Evolutionary conservation across 2,329 filamentous ascomycete genomes (phyloP), one percentile per base, ranked within the genome.

Genomic region (Dactylella cylindrospora): DNA sequence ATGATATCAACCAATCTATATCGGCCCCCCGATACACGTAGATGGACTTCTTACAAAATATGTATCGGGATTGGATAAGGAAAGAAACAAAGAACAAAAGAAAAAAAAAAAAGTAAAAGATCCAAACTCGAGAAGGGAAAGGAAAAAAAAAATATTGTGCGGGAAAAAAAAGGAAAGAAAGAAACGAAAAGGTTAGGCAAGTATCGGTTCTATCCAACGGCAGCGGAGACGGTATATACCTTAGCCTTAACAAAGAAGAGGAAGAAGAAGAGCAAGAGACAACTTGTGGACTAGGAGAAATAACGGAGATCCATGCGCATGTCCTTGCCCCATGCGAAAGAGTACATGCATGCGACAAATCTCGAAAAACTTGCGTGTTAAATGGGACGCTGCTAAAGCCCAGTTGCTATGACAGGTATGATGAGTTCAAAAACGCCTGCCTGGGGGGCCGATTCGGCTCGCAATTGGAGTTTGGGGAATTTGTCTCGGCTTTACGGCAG

Each of bases 401-500:
- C n/a, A n/a, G n/a, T n/a, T n/a, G n/a, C n/a, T n/a, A n/a, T n/a
- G n/a, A n/a, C n/a, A n/a, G n/a, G n/a, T n/a, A n/a, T n/a, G n/a
- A n/a, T n/a, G n/a, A n/a, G n/a, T n/a, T n/a, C n/a, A n/a, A n/a
- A n/a, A n/a, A n/a, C n/a, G n/a, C n/a, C n/a, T n/a, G n/a, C 47
- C 55, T 53, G 55, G 53, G 53, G 55, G 57, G 57, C 57, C 57
- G 57, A 62, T 38, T 62, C 57, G 57, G 57, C 57, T 62, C 38
- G 52, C 52, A 57, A 35, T 43, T 62, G 23, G 43, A 32, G 20
- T 62, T 62, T 54, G 53, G 55, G 57, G 49, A 47, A 51, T 45
- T 60, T 53, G 49, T 62, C 57, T 62, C 57, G 57, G 57, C 49
- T 62, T 45, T 54, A 54, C 57, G 57, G 57, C 57, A 62, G 57